Percentiles rank a stretch among this genome's conserved stretches.
These are phyloP conservation scores for Limonium bicolor DNA, from an alignment of 148 eudicot species.

Conservation along the genomic window DNA sequence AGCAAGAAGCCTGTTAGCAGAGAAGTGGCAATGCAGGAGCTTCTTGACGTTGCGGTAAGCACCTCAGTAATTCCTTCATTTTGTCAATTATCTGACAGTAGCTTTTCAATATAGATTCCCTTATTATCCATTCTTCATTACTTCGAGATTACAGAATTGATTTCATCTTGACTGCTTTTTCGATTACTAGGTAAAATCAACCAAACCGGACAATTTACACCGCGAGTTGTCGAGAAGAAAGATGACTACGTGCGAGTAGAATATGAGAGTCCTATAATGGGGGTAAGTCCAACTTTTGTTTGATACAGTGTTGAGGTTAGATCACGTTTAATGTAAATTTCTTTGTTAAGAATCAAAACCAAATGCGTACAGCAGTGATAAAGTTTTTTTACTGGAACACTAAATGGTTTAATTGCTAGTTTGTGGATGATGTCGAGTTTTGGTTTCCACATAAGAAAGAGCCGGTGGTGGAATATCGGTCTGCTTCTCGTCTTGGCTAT, in stretches of 20 bases:
- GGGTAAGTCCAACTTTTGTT: slow-evolving; percentile 32
- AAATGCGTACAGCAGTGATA: no score
- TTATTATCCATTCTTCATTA: no score
- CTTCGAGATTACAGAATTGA: no score
- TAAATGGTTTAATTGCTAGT: slow-evolving; percentile 15
- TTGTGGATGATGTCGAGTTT: slow-evolving; percentile 90
- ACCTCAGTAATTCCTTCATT: neutral
- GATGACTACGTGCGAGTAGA: slow-evolving; percentile 73
- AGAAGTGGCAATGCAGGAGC: slow-evolving; percentile 82
- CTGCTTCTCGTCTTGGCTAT: slow-evolving; percentile 73
- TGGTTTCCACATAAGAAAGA: slow-evolving; percentile 91
- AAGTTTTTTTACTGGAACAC: neutral
- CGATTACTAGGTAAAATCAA: slow-evolving; percentile 74
- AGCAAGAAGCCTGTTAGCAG: slow-evolving; percentile 44
- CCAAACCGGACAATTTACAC: slow-evolving; percentile 67
- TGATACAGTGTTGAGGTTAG: no score
- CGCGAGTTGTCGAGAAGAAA: slow-evolving; percentile 49
- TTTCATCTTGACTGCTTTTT: slow-evolving; percentile 1
- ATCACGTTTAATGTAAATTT: no score
- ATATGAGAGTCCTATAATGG: slow-evolving; percentile 79
- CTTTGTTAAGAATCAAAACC: no score
- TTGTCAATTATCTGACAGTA: neutral
- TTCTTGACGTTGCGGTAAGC: slow-evolving; percentile 63
- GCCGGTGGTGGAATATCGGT: slow-evolving; percentile 68
- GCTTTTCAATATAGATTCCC: no score